These are phyloP conservation scores for Coniochaeta sp. DNA, from an alignment of 2,329 filamentous ascomycete genomes.

Conservation along the genomic window DNA sequence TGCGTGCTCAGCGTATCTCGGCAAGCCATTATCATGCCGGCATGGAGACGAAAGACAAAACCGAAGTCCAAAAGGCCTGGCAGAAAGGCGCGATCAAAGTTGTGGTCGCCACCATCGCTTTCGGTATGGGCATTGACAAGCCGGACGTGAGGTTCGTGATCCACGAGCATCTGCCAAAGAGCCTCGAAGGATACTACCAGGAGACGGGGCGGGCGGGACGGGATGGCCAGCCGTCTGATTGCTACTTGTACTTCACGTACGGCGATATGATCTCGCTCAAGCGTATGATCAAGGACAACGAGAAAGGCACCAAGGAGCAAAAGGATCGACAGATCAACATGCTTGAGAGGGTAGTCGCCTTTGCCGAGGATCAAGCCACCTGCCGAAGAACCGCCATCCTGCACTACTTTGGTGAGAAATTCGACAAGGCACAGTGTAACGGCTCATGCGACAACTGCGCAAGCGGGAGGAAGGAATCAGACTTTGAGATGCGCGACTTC, in stretches of 20 bases:
- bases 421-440: conserved; percentile 64
- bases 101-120: conserved; percentile 96
- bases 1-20: conserved; percentile 58
- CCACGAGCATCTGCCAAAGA: conserved; percentile 88
- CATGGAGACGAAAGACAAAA: conserved; percentile 62
- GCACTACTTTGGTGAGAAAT: conserved; percentile 88
- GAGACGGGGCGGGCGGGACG: conserved; percentile 93
- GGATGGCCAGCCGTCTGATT: conserved; percentile 80
- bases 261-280: conserved; percentile 66
- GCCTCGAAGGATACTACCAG: conserved; percentile 95
- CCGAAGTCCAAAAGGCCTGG: conserved; percentile 70
- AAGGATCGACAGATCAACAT: conserved; percentile 80
- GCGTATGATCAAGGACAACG: conserved; percentile 73
- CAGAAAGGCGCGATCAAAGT: conserved; percentile 74
- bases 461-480: conserved; percentile 44
- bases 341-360: conserved; percentile 78
- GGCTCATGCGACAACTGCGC: conserved; percentile 84
- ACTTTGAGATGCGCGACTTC: conserved; percentile 68
- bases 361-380: conserved; percentile 82
- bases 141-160: conserved; percentile 94
- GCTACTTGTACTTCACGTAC: conserved; percentile 84
- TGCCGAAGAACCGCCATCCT: conserved; percentile 85
- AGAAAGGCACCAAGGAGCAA: conserved; percentile 66
- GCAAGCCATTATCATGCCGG: conserved; percentile 84
- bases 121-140: conserved; percentile 99